Conservation (phyloP, 1,139 yeast species). For the Blastobotrys serpentis region DNA sequence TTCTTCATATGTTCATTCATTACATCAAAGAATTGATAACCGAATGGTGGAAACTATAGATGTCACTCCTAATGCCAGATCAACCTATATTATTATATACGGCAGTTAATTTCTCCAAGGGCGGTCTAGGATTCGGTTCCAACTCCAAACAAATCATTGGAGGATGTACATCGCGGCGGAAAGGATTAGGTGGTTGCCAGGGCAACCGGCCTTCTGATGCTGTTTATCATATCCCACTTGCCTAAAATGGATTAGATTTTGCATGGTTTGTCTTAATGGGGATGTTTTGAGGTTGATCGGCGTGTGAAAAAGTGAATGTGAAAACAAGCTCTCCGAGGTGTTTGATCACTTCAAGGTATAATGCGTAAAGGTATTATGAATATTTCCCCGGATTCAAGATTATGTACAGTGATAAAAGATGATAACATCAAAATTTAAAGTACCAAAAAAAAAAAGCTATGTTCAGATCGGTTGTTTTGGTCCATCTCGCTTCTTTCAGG, state of each 20-base stretch:
- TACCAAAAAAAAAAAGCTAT: too few species aligned
- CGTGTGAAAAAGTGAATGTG: background rate
- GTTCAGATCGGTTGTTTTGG: too few species aligned
- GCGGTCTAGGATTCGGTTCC: too few species aligned
- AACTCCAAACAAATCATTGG: too few species aligned
- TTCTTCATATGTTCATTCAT: too few species aligned
- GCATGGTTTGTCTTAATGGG: background rate
- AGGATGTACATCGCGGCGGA: too few species aligned
- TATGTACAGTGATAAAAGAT: background rate
- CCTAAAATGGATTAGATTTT: background rate
- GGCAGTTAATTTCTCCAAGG: too few species aligned
- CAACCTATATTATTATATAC: too few species aligned
- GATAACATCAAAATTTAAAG: background rate
- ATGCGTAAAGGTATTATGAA: too few species aligned
- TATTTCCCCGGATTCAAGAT: background rate
- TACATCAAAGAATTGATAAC: background rate
- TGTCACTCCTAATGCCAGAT: background rate
- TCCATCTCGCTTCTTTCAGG: too few species aligned
- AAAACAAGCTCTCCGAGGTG: background rate
- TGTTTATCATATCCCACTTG: background rate
- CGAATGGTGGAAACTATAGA: background rate
- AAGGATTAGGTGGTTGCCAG: too few species aligned
- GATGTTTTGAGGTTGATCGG: background rate
- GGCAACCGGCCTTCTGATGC: conserved; percentile 1
- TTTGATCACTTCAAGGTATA: too few species aligned